A percentile compares a stretch with the other conserved stretches of the same genome.
These are phyloP conservation scores for Coemansia aciculifera DNA, from an alignment of 192 early-diverging fungal species.

Conservation along the genomic window DNA sequence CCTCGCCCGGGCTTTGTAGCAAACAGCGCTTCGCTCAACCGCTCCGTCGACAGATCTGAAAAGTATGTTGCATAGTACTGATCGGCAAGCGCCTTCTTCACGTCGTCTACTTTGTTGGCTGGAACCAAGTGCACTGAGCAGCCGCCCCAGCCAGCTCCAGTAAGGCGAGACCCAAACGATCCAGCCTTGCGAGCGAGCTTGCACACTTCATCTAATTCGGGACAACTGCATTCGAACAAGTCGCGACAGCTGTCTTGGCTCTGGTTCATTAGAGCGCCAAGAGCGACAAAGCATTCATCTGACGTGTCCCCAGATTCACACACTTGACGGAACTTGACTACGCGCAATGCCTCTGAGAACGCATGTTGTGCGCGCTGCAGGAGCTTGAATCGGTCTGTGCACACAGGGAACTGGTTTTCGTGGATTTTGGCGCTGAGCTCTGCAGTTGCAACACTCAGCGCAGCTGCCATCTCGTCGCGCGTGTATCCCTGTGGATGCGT, in stretches of 20 bases:
- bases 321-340: too few relatives aligned
- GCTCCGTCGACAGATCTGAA: conserved; percentile 52
- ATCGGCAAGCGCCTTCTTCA: conserved; percentile 66
- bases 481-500: conserved; percentile 34
- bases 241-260: conserved; percentile 82
- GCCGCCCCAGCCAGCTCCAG: conserved; percentile 94
- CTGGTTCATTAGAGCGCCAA: conserved; percentile 90
- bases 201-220: conserved; percentile 81
- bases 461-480: conserved; percentile 43
- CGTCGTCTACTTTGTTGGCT: conserved; percentile 56
- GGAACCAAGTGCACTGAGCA: conserved; percentile 79
- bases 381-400: conserved; percentile 69
- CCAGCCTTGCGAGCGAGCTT: conserved; percentile 64
- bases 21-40: conserved; percentile 62
- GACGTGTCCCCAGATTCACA: too few relatives aligned
- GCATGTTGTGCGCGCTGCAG: conserved; percentile 82
- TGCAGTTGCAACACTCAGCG: conserved; percentile 41
- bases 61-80: conserved; percentile 62
- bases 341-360: conserved; percentile 76
- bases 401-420: conserved; percentile 59
- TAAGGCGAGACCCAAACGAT: conserved; percentile 80
- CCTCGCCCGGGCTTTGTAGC: conserved; percentile 43
- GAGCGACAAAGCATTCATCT: too few relatives aligned
- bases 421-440: conserved; percentile 48
- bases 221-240: conserved; percentile 79